phyloP scores from a whole-genome alignment of 2,329 filamentous ascomycete genomes.

The Seiridium cupressi region DNA sequence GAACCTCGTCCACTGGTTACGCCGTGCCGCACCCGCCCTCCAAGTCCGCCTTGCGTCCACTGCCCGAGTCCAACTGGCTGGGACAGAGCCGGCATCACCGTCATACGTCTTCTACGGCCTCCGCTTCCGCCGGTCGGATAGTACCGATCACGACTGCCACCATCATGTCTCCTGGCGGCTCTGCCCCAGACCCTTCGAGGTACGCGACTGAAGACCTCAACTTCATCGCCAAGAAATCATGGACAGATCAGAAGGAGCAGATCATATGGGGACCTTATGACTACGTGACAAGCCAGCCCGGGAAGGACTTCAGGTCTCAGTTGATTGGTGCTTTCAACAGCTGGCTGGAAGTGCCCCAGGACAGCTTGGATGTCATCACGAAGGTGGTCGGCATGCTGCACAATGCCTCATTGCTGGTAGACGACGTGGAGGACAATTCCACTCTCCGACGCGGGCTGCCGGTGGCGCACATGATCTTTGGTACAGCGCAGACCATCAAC shows the following conservation, averaged over 20 bases:
- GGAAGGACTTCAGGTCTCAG: constrained; percentile 81
- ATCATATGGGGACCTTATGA: constrained; percentile 77
- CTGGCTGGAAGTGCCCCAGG: constrained; percentile 72
- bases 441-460: constrained; percentile 74
- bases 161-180: constrained; percentile 35
- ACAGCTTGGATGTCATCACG: constrained; percentile 71
- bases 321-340: constrained; percentile 79
- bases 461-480: constrained; percentile 82
- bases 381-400: constrained; percentile 82
- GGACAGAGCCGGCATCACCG: constrained; percentile 30
- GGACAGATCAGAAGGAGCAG: constrained; percentile 74
- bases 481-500: constrained; percentile 85
- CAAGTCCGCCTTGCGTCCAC: constrained; percentile 46
- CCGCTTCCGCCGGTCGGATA: not conserved
- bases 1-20: constrained; percentile 66
- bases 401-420: constrained; percentile 78
- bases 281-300: constrained; percentile 75
- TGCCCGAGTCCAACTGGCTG: constrained; percentile 63
- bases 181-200: constrained; percentile 46
- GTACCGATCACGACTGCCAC: constrained; percentile 18
- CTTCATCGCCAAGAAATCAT: constrained; percentile 50
- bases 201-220: constrained; percentile 56
- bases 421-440: constrained; percentile 85
- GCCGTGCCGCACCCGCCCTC: constrained; percentile 27
- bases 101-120: constrained; percentile 22